Evolutionary conservation across 352 stramenopile species (phyloP).

Genomic region (Stramenopiles sp.): DNA sequence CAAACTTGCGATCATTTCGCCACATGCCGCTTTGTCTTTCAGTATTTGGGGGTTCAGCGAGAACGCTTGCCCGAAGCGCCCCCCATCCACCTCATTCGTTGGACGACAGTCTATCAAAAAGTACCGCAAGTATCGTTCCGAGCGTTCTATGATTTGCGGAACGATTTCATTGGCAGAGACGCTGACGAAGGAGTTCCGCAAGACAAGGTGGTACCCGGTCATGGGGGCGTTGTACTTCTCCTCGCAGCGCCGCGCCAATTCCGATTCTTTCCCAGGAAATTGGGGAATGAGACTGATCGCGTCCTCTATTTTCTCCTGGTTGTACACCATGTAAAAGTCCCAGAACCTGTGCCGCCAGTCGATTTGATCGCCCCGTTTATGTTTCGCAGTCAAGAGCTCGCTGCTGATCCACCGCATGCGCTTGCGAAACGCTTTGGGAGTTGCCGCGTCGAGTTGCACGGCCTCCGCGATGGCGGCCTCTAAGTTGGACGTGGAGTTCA

Average conservation of each 20-base stretch:
- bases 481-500: not conserved
- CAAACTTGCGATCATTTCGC: not conserved
- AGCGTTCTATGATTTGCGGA: not conserved
- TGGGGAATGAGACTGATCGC: not conserved
- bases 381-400: not conserved
- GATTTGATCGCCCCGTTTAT: not conserved
- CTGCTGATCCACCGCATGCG: not conserved
- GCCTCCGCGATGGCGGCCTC: not conserved
- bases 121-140: not conserved
- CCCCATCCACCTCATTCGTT: not conserved
- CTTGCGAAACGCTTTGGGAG: not conserved
- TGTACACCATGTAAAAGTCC: not conserved
- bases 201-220: not conserved
- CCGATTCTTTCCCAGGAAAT: not conserved
- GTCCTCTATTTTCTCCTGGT: not conserved
- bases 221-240: not conserved
- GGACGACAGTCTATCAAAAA: not conserved
- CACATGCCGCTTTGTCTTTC: not conserved
- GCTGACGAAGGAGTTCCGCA: not conserved
- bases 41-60: not conserved
- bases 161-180: not conserved
- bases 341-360: not conserved
- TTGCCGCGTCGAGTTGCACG: not conserved
- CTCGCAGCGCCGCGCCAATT: not conserved
- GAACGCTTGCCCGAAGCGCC: not conserved